Conservation (phyloP, 306 rosid species). For the Medicago arabica region DNA sequence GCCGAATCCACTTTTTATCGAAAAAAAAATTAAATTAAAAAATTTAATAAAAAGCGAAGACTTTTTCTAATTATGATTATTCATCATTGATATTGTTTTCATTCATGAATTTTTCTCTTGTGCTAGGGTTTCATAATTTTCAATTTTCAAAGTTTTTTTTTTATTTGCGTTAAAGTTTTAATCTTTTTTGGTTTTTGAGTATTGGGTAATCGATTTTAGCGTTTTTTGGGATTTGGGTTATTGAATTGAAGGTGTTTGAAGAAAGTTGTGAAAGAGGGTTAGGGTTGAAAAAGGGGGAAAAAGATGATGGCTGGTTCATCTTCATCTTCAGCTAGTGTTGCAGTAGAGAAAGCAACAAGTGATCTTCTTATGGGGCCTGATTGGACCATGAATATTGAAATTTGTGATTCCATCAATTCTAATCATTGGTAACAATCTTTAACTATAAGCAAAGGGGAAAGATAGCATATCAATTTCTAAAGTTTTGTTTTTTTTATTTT, state of each 20-base stretch:
- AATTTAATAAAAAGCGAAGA: constrained; percentile 35
- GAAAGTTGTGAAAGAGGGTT: constrained; percentile 38
- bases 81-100: constrained; percentile 16
- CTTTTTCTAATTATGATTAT: constrained; percentile 32
- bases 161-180: constrained; percentile 27
- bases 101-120: constrained; percentile 46
- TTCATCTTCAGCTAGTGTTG: constrained; percentile 90
- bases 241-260: constrained; percentile 28
- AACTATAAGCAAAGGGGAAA: constrained; percentile 19
- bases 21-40: background rate
- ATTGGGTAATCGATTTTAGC: background rate
- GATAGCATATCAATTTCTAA: constrained; percentile 39
- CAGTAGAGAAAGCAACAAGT: constrained; percentile 99
- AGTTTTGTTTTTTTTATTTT: background rate
- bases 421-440: constrained; percentile 71
- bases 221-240: no score
- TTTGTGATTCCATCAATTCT: constrained; percentile 96
- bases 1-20: constrained; percentile 38
- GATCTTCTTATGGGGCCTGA: constrained; percentile 97
- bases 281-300: background rate
- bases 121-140: constrained; percentile 60
- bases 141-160: constrained; percentile 19
- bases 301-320: constrained; percentile 51
- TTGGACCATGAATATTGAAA: constrained; percentile 99
- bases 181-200: constrained; percentile 25